Evolutionary conservation across 495 filamentous ascomycete species (phyloP).

Genomic region (Penicillium pulvis): DNA sequence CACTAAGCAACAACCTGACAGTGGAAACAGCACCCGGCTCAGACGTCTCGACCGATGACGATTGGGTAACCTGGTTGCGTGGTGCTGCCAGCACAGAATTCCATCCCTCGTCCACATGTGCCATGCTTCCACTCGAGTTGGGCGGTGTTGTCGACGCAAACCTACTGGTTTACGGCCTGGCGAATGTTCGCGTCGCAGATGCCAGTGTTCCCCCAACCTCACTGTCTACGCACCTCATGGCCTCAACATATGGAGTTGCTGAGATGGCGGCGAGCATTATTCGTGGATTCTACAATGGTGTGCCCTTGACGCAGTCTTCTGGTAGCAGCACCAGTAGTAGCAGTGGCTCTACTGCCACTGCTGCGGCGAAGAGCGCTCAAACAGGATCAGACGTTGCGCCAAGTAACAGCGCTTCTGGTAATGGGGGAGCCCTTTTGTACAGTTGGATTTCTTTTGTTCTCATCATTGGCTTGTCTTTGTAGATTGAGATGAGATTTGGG

Average conservation of each 20-base stretch:
- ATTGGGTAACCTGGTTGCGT: constrained; percentile 31
- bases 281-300: constrained; percentile 10
- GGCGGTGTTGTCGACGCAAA: constrained; percentile 54
- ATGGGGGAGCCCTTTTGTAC: not conserved
- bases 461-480: not conserved
- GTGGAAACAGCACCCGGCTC: constrained; percentile 29
- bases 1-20: constrained; percentile 27
- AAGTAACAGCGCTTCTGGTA: not conserved
- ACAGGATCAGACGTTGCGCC: not conserved
- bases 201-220: constrained; percentile 49
- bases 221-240: constrained; percentile 52
- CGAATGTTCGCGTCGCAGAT: constrained; percentile 55
- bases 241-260: constrained; percentile 52
- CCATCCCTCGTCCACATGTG: constrained; percentile 53
- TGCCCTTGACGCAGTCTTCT: constrained; percentile 1
- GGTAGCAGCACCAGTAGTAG: not conserved
- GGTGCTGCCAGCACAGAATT: constrained; percentile 36
- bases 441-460: not conserved
- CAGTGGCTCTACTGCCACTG: not conserved
- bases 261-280: constrained; percentile 41
- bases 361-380: not conserved
- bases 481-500: not conserved
- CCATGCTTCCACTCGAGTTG: constrained; percentile 49
- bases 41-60: constrained; percentile 24
- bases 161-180: constrained; percentile 50